Conservation (phyloP, 202 grass and related monocot genomes). For the Alloteropsis angusta region DNA sequence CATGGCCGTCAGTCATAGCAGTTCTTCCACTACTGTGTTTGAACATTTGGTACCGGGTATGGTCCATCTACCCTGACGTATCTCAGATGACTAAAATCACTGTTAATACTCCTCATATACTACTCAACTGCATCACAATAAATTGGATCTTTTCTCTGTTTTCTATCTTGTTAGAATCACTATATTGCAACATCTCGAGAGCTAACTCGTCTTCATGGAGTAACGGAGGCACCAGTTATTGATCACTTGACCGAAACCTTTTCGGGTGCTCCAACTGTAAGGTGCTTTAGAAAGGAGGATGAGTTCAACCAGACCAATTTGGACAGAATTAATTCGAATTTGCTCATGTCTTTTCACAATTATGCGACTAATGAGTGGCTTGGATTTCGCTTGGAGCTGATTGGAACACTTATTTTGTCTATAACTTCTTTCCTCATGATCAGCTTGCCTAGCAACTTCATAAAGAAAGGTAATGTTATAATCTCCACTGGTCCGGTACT, state of each 20-base stretch:
- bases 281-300: slow-evolving; percentile 49
- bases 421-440: slow-evolving; percentile 53
- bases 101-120: neutral
- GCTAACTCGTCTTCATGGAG: slow-evolving; percentile 42
- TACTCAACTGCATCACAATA: neutral
- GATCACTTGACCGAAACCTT: slow-evolving; percentile 64
- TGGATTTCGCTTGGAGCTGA: slow-evolving; percentile 48
- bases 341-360: slow-evolving; percentile 49
- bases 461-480: slow-evolving; percentile 55
- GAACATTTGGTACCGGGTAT: slow-evolving; percentile 63
- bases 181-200: slow-evolving; percentile 55
- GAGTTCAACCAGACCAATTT: slow-evolving; percentile 52
- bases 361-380: slow-evolving; percentile 52
- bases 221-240: slow-evolving; percentile 51
- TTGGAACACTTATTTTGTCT: slow-evolving; percentile 46
- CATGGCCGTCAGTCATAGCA: slow-evolving; percentile 54
- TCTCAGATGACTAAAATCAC: neutral
- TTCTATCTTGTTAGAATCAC: slow-evolving; percentile 27
- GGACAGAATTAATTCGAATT: slow-evolving; percentile 38
- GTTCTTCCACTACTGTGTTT: slow-evolving; percentile 31
- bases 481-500: neutral
- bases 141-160: neutral
- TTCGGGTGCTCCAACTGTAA: slow-evolving; percentile 45
- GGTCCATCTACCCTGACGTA: neutral
- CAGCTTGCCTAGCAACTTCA: slow-evolving; percentile 51